Base-by-base conservation (phyloP, 2,329 filamentous ascomycete species). In the Eutypa lata region DNA sequence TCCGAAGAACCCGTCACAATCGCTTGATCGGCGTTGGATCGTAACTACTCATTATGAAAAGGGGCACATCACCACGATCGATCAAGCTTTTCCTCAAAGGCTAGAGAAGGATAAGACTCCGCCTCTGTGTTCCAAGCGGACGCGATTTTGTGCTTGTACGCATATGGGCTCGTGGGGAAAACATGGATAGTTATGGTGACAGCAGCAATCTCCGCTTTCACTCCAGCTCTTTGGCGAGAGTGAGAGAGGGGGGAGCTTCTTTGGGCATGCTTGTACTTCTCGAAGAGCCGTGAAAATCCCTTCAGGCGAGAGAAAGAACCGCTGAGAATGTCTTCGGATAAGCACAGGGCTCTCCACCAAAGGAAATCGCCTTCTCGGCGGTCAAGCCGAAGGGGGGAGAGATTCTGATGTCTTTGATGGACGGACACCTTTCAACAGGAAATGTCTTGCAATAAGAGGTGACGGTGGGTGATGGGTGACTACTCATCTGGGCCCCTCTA, bases 71-170 rank as follows among this genome's bases (percentile, higher is more conserved):
- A 51, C 51, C 13, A 37, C 21, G 21, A 46, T 52, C 52, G 49
- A 57, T 48, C 48, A 52, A 52, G 35, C 53, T 44, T 51, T 40
- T 49, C 53, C 57, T 58, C 55, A 54, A 54, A 61, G 26, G 14
- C 42, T 19, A 45, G 42, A 45, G 42, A 57, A 54, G 57, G 60
- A 54, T 55, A 56, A 49, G 56, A 51, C 56, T 64, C 59, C 61
- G 60, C 66, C 67, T 73, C 66, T 68, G 61, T 66, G 60, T 57
- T 58, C 64, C 65, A 65, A 60, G 69, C 68, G 66, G 68, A 65
- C 62, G 68, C 64, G n/a, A 69, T 68, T 62, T 60, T 69, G 67
- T 69, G 63, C 62, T 71, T 73, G 73, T 73, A 71, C 70, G 53
- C 67, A 61, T 57, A 61, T 61, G 63, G 61, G 66, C 66, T 68